Evolutionary conservation across 169 alveolate genomes (phyloP), one percentile per base, ranked within the genome.

Genomic region (Plasmodium gonderi): DNA sequence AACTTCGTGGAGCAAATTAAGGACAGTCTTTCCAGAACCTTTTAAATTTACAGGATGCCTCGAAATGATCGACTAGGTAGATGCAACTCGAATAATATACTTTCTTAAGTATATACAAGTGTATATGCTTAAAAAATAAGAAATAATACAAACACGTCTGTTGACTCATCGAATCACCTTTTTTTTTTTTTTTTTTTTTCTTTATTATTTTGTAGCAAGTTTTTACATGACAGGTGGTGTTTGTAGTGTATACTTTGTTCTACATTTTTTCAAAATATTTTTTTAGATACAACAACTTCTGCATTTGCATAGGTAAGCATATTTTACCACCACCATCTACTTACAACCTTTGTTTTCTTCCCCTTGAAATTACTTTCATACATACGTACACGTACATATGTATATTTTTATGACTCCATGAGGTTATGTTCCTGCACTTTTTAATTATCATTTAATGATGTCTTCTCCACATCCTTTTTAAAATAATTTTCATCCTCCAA

Each of bases 1-100:
- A 38, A 64, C 17, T 36, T 89, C 69, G 94, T 89, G 26, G 94
- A 89, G 38, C 69, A 89, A 31, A 60, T 77, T 20, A 89, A 78
- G 44, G 80, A 76, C n/a, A 60, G 79, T 14, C 40, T 77, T 40
- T 69, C 36, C 40, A 38, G 23, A 38, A 68, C 91, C 67, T 12
- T 80, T 60, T 80, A 80, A 31, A 9, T 14, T n/a, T 9, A 4
- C 67, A 3, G 54, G 54, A 9, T n/a, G n/a, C n/a, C n/a, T n/a
- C n/a, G n/a, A n/a, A n/a, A n/a, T n/a, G n/a, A n/a, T n/a, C n/a
- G n/a, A n/a, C n/a, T n/a, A n/a, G n/a, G n/a, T n/a, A n/a, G n/a
- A n/a, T n/a, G n/a, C n/a, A n/a, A n/a, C n/a, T n/a, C n/a, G n/a
- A n/a, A n/a, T n/a, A n/a, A n/a, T n/a, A n/a, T n/a, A n/a, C n/a